Evolutionary conservation across 805 yeast species (phyloP), one percentile per base, ranked within the genome.

Genomic region (Monosporozyma siamensis): DNA sequence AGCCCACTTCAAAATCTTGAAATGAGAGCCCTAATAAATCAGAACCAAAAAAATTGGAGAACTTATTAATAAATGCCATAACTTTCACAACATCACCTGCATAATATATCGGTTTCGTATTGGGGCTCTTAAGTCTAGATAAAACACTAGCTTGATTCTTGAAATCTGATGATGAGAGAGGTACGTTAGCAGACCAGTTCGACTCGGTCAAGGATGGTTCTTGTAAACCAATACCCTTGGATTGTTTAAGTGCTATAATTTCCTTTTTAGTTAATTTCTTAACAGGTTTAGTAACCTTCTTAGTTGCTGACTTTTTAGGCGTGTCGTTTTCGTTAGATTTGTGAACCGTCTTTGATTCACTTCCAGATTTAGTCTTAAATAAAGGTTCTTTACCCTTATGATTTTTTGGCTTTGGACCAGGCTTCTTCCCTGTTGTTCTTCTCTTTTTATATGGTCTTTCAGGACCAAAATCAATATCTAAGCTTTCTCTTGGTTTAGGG

Each of bases 141-240:
- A 47, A 36, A 12, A 54, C 46, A 38, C 53, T 47, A 22, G 41
- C 36, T 10, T 54, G 58, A 11, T 42, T 40, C 35, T 49, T 52
- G 35, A 51, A 52, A 40, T 54, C 56, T 6, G 42, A 23, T 9
- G 52, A 48, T 9, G 40, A 41, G 14, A 56, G 38, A 12, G 61
- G 60, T 34, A 52, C 42, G 40, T 51, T 51, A 4, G 63, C 52
- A 11, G 56, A 48, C 63, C 63, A 58, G 41, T 54, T 53, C 8
- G 40, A 31, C 9, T 45, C 44, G 6, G 50, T 44, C 12, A 55
- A 41, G 3, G 49, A 38, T 7, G 61, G 58, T 37, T 54, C 59
- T 17, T 45, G 50, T 17, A 47, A 40, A 20, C 51, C 54, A 4
- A 48, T 39, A 34, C 34, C 43, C 4, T 36, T 22, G 10, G 36